phyloP scores from a whole-genome alignment of 192 early-diverging fungal species.

The Chytriomyces confervae region DNA sequence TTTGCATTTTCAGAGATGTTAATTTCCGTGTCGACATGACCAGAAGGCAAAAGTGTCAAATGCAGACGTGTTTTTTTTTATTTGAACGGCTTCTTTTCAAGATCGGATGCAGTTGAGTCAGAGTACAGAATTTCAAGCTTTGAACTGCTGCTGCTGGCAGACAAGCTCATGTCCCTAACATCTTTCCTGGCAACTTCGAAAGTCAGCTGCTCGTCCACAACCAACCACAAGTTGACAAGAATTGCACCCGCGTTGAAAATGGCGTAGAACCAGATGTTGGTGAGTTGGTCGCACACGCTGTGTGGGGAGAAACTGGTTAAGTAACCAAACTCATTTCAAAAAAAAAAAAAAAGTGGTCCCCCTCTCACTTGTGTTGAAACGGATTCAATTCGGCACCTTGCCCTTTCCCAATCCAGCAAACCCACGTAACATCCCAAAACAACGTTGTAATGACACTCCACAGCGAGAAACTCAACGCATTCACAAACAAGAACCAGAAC shows the following conservation, averaged over 20 bases:
- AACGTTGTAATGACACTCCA: constrained; percentile 34
- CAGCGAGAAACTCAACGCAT: neutral
- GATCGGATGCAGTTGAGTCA: too few species aligned
- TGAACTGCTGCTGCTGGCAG: too few species aligned
- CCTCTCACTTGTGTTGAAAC: neutral
- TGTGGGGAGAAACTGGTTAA: neutral
- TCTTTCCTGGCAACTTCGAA: constrained; percentile 13
- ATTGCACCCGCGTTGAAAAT: constrained; percentile 21
- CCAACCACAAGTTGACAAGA: constrained; percentile 21
- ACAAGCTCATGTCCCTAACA: neutral
- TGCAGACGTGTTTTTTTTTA: too few species aligned
- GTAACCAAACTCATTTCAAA: neutral
- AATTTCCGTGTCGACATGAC: too few species aligned
- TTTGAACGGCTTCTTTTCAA: too few species aligned
- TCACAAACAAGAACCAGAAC: constrained; percentile 25
- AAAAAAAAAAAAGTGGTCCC: too few species aligned
- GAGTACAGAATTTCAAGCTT: too few species aligned
- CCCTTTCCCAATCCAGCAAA: constrained; percentile 30
- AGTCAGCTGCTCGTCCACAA: constrained; percentile 31
- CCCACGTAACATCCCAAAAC: constrained; percentile 35
- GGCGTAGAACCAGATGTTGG: constrained; percentile 33
- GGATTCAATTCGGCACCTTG: constrained; percentile 32
- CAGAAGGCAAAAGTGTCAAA: too few species aligned
- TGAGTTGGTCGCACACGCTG: constrained; percentile 26
- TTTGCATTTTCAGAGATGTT: too few species aligned